Evolutionary conservation across 2,329 filamentous ascomycete species (phyloP).

Genomic region (Exserohilum rostratum): DNA sequence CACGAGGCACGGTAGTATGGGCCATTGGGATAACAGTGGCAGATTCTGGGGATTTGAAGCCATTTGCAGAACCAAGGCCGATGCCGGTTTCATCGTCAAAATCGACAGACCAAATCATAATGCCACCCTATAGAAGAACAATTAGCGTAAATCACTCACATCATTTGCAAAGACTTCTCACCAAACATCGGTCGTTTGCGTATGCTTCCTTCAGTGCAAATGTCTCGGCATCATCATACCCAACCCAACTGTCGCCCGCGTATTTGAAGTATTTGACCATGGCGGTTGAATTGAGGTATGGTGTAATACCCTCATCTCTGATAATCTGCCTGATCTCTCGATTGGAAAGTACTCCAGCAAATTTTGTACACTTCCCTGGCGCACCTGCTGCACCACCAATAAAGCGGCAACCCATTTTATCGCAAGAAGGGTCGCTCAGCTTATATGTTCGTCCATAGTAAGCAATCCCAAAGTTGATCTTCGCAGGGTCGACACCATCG

Average conservation of each 20-base stretch:
- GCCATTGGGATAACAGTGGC: constrained; percentile 4
- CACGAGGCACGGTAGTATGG: constrained; percentile 6
- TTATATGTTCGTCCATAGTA: constrained; percentile 53
- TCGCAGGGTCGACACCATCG: constrained; percentile 48
- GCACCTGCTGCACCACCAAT: constrained; percentile 17
- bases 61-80: constrained; percentile 13
- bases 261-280: constrained; percentile 43
- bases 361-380: constrained; percentile 29
- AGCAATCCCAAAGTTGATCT: constrained; percentile 53
- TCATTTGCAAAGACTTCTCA: constrained; percentile 40
- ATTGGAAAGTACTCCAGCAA: constrained; percentile 38
- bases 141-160: constrained; percentile 26
- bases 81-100: constrained; percentile 19
- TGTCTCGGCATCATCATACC: constrained; percentile 49
- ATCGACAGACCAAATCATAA: constrained; percentile 28
- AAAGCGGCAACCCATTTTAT: constrained; percentile 45
- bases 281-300: constrained; percentile 30
- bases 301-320: constrained; percentile 21
- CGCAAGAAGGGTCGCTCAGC: constrained; percentile 18
- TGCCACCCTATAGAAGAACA: constrained; percentile 17
- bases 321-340: constrained; percentile 45
- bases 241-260: constrained; percentile 45
- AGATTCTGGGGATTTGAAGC: constrained; percentile 12
- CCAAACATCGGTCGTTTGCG: neutral
- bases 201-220: constrained; percentile 52